A percentile compares a stretch with the other conserved stretches of the same genome.
phyloP scores from a whole-genome alignment of 148 eudicot species.

The Chenopodium formosanum region DNA sequence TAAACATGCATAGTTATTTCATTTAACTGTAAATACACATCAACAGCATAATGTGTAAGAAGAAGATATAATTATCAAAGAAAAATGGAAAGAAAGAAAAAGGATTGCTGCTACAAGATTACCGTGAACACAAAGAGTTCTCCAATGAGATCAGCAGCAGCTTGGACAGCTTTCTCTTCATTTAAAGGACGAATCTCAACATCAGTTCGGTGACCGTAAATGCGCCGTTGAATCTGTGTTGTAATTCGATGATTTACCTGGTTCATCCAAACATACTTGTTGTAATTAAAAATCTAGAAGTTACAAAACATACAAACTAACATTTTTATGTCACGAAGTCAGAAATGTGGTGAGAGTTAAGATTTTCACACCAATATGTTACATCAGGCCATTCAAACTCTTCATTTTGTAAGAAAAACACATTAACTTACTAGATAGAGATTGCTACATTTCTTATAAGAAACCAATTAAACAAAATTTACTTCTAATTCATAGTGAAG shows the following conservation, averaged over 20 bases:
- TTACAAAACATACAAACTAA: neutral
- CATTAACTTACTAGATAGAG: neutral
- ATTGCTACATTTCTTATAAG: too few species aligned
- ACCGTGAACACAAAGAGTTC: slow-evolving; percentile 85
- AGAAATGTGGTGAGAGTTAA: neutral
- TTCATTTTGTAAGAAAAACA: neutral
- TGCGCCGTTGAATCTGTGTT: slow-evolving; percentile 72
- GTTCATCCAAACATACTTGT: slow-evolving; percentile 14
- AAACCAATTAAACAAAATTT: neutral
- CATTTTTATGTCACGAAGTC: too few species aligned
- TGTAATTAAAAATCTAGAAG: neutral
- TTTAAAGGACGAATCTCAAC: slow-evolving; percentile 83
- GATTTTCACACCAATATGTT: neutral
- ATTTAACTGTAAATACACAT: too few species aligned
- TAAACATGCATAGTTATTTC: too few species aligned
- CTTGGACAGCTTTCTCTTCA: slow-evolving; percentile 91
- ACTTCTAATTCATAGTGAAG: neutral
- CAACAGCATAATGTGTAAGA: too few species aligned
- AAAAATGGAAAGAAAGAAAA: neutral
- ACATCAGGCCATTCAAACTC: neutral
- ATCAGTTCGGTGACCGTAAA: slow-evolving; percentile 83
- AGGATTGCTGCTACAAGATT: slow-evolving; percentile 12
- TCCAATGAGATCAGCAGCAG: slow-evolving; percentile 88
- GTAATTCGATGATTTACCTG: slow-evolving; percentile 82
- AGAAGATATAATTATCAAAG: too few species aligned